Evolutionary conservation across 805 yeast species (phyloP).

Genomic region (Starmerella bombicola): DNA sequence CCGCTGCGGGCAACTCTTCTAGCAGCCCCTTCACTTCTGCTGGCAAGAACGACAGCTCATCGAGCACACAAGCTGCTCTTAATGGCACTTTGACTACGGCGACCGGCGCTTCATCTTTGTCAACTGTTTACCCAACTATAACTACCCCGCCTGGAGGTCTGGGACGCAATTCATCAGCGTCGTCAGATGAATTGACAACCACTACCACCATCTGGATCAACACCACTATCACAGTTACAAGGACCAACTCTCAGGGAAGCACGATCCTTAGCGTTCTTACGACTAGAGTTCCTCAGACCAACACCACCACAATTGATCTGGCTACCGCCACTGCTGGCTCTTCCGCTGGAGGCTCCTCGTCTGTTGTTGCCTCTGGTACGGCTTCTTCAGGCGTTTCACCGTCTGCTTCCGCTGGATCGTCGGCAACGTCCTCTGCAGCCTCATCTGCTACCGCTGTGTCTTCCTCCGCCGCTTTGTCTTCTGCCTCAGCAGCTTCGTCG

Average conservation of each 20-base stretch:
- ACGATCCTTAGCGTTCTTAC: constrained; percentile 5
- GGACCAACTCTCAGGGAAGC: constrained; percentile 4
- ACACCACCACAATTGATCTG: constrained; percentile 2
- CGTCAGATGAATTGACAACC: constrained; percentile 13
- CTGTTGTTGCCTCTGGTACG: not conserved
- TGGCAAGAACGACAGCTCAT: not conserved
- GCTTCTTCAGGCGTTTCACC: not conserved
- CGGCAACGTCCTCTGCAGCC: not conserved
- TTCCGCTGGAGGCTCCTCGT: not conserved
- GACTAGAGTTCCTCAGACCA: constrained; percentile 3
- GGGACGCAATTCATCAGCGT: not conserved
- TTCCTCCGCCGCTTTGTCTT: not conserved
- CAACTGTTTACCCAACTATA: not conserved
- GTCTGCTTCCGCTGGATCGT: not conserved
- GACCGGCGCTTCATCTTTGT: not conserved
- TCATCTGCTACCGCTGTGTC: not conserved
- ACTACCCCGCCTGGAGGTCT: constrained; percentile 5
- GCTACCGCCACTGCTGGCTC: constrained; percentile 1
- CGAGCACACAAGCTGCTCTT: not conserved
- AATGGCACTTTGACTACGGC: constrained; percentile 1
- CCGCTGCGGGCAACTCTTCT: constrained; percentile 3
- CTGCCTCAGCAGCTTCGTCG: not conserved
- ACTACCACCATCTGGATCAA: constrained; percentile 17
- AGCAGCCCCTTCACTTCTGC: not conserved
- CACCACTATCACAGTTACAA: constrained; percentile 16